Evolutionary conservation across 2,329 filamentous ascomycete species (phyloP).

Genomic region (Diaporthe velutina): DNA sequence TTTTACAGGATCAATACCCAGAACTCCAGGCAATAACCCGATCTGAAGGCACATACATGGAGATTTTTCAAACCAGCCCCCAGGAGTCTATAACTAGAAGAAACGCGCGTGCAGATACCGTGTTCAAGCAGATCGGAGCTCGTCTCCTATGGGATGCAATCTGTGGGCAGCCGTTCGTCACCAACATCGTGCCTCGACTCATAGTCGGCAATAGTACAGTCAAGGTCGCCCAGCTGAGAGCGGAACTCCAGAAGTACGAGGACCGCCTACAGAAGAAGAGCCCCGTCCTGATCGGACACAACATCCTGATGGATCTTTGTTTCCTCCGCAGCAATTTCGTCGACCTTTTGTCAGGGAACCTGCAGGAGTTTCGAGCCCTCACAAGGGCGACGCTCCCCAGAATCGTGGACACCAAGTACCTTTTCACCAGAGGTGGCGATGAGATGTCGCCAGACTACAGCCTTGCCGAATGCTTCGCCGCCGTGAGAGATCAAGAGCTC

Average conservation of each 20-base stretch:
- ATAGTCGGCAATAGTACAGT: conserved; percentile 11
- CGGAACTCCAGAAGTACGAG: conserved; percentile 45
- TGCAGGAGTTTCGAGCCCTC: conserved; percentile 64
- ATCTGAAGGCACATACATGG: conserved; percentile 35
- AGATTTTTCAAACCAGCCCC: conserved; percentile 37
- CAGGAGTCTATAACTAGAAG: no score
- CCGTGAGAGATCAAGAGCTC: not conserved
- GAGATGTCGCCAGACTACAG: conserved; percentile 71
- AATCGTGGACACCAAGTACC: conserved; percentile 77
- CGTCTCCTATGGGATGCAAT: conserved; percentile 52
- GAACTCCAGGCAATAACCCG: conserved; percentile 36
- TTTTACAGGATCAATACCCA: conserved; percentile 44
- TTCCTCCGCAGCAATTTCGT: conserved; percentile 75
- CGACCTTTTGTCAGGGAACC: conserved; percentile 64
- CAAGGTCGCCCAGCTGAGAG: conserved; percentile 26
- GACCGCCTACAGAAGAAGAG: conserved; percentile 45
- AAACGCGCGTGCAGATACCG: not conserved
- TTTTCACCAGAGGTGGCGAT: conserved; percentile 80
- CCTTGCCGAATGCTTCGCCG: conserved; percentile 39
- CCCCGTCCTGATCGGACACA: conserved; percentile 71
- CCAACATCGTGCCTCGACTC: conserved; percentile 38
- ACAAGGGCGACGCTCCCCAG: conserved; percentile 62
- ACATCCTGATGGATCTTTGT: conserved; percentile 73
- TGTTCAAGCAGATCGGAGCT: conserved; percentile 43
- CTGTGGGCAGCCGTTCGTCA: conserved; percentile 46